phyloP scores from a whole-genome alignment of 2,329 filamentous ascomycete species.

The Helicocarpus griseus region DNA sequence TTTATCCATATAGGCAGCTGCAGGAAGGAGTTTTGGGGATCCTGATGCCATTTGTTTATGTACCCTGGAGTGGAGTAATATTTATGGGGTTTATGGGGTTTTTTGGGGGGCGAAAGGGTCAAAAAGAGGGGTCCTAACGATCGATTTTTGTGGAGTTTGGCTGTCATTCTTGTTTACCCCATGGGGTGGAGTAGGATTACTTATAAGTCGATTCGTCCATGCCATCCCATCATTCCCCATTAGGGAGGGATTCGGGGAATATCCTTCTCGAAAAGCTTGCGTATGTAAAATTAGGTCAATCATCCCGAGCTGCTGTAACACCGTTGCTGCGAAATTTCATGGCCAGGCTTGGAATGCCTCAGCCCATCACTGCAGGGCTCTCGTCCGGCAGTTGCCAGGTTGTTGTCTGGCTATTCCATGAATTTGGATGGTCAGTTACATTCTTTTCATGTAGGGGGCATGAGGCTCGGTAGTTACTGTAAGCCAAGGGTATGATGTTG shows the following conservation, averaged over 20 bases:
- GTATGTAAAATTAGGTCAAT: background rate
- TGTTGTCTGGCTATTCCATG: background rate
- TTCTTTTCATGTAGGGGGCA: background rate
- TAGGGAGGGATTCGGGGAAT: background rate
- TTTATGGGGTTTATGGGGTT: too few species aligned
- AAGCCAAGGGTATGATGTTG: too few species aligned
- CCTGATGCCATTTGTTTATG: background rate
- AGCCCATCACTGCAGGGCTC: background rate
- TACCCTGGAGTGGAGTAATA: background rate
- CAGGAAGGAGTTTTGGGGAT: background rate
- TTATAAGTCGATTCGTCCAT: background rate
- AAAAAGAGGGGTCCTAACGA: background rate
- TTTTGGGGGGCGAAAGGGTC: background rate
- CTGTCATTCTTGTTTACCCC: background rate
- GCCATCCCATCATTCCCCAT: too few species aligned
- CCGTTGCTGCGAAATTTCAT: background rate
- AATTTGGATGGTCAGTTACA: background rate
- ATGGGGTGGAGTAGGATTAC: background rate
- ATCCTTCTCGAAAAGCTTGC: background rate
- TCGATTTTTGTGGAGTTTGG: background rate
- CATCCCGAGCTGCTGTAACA: background rate
- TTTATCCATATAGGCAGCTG: background rate
- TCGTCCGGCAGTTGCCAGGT: background rate
- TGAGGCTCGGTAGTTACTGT: background rate
- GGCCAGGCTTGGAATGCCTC: background rate